A percentile compares a stretch with the other conserved stretches of the same genome.
These are phyloP conservation scores for Scheffersomyces insectosa DNA, from an alignment of 1,139 yeast species.

Conservation along the genomic window DNA sequence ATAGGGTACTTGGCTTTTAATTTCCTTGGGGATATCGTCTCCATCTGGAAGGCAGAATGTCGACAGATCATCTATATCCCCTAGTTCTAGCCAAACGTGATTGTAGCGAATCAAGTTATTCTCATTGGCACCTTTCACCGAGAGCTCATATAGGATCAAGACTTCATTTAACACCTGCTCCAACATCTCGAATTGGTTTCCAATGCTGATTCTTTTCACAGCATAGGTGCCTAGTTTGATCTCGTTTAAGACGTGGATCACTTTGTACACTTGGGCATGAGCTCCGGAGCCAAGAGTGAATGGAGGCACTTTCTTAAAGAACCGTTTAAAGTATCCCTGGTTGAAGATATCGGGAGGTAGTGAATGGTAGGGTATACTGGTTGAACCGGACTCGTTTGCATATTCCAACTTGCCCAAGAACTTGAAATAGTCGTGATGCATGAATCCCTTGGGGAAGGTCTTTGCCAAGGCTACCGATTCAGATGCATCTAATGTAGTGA, in stretches of 20 bases:
- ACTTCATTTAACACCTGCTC: constrained; percentile 78
- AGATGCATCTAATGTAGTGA: background rate
- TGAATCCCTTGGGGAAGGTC: constrained; percentile 20
- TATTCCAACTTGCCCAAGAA: constrained; percentile 27
- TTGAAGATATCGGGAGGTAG: constrained; percentile 53
- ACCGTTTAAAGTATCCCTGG: constrained; percentile 72
- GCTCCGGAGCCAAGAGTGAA: constrained; percentile 72
- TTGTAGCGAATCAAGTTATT: constrained; percentile 77
- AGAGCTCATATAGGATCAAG: constrained; percentile 54
- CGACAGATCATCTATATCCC: constrained; percentile 51
- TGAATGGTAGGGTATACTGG: constrained; percentile 1
- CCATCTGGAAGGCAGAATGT: constrained; percentile 26
- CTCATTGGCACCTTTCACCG: constrained; percentile 40
- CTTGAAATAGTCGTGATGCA: constrained; percentile 44
- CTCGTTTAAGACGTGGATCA: constrained; percentile 73
- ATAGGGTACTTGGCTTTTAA: constrained; percentile 57
- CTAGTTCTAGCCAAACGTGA: constrained; percentile 89
- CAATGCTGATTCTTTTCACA: constrained; percentile 79
- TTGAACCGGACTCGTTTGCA: constrained; percentile 11
- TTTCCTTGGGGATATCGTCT: constrained; percentile 6
- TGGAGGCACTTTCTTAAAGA: constrained; percentile 53
- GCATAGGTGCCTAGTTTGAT: constrained; percentile 79
- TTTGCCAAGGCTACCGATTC: background rate
- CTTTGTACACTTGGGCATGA: constrained; percentile 80
- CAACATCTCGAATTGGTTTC: constrained; percentile 67